These are phyloP conservation scores for Rhizopus sp. DNA, from an alignment of 371 early-diverging fungal species.

Conservation along the genomic window DNA sequence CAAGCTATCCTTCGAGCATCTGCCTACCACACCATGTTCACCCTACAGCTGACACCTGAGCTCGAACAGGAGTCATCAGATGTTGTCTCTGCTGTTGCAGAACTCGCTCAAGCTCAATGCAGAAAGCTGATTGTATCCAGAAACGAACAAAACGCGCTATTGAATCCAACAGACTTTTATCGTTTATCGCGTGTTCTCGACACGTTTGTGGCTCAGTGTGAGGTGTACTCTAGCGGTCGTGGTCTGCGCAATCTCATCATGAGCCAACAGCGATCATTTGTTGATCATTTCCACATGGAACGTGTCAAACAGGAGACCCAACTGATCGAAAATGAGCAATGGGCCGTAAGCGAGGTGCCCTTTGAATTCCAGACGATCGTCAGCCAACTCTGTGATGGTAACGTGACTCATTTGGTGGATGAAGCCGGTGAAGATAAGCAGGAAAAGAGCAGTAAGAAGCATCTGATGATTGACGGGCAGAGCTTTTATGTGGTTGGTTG, in stretches of 20 bases:
- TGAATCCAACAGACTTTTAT: slow-evolving; percentile 87
- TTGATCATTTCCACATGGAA: slow-evolving; percentile 91
- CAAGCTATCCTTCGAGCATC: slow-evolving; percentile 63
- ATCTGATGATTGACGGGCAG: slow-evolving; percentile 57
- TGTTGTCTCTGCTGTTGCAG: slow-evolving; percentile 73
- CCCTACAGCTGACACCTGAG: slow-evolving; percentile 34
- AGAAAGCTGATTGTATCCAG: slow-evolving; percentile 85
- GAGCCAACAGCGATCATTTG: slow-evolving; percentile 84
- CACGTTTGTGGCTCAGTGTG: slow-evolving; percentile 78
- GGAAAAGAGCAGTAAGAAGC: slow-evolving; percentile 36
- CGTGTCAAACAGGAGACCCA: slow-evolving; percentile 81
- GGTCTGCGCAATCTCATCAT: slow-evolving; percentile 80
- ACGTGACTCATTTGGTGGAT: slow-evolving; percentile 22
- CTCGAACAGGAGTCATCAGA: slow-evolving; percentile 57
- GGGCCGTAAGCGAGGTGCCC: slow-evolving; percentile 90
- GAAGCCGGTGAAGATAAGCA: slow-evolving; percentile 2
- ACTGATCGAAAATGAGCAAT: slow-evolving; percentile 94
- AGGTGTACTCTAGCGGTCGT: slow-evolving; percentile 79
- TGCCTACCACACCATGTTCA: slow-evolving; percentile 60
- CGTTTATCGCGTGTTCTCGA: slow-evolving; percentile 73
- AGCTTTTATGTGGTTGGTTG: slow-evolving; percentile 87
- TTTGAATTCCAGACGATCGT: slow-evolving; percentile 88
- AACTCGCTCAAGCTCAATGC: slow-evolving; percentile 84
- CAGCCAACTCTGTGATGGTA: slow-evolving; percentile 66
- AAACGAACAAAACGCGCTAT: slow-evolving; percentile 84